These are phyloP conservation scores for Alloteropsis semialata DNA, from an alignment of 176 grass and related monocot species.

Conservation along the genomic window DNA sequence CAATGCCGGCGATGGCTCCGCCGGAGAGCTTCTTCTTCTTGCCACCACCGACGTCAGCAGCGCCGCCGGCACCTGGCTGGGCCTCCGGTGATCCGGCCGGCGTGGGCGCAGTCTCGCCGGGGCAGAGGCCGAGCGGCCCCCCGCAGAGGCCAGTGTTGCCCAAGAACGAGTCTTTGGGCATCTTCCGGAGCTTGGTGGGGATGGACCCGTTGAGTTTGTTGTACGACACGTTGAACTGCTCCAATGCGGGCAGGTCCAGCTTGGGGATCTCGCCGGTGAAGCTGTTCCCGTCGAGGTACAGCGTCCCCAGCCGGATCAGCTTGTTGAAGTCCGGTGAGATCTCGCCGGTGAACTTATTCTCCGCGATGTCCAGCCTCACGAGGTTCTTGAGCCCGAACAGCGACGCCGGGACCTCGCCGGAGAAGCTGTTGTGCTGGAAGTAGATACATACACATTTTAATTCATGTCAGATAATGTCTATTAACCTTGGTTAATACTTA, in stretches of 20 bases:
- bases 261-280: slow-evolving; percentile 84
- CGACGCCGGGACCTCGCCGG: slow-evolving; percentile 64
- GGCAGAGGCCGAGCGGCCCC: slow-evolving; percentile 70
- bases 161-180: slow-evolving; percentile 71
- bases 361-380: slow-evolving; percentile 71
- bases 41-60: slow-evolving; percentile 2
- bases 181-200: slow-evolving; percentile 67
- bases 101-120: slow-evolving; percentile 55
- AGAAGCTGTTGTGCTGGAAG: slow-evolving; percentile 73
- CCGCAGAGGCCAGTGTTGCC: slow-evolving; percentile 69
- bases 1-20: slow-evolving; percentile 96
- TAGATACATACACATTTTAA: too few relatives aligned
- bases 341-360: slow-evolving; percentile 71
- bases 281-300: slow-evolving; percentile 63
- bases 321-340: slow-evolving; percentile 80
- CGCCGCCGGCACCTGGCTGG: slow-evolving; percentile 1
- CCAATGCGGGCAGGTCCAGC: slow-evolving; percentile 60
- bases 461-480: too few relatives aligned
- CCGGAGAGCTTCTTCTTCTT: slow-evolving; percentile 88
- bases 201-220: slow-evolving; percentile 92
- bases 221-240: slow-evolving; percentile 95
- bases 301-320: slow-evolving; percentile 67
- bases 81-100: slow-evolving; percentile 37
- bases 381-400: slow-evolving; percentile 73
- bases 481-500: too few relatives aligned